Evolutionary conservation across 192 early-diverging fungal genomes (phyloP), one percentile per base, ranked within the genome.

Genomic region (Entrophospora sp.): DNA sequence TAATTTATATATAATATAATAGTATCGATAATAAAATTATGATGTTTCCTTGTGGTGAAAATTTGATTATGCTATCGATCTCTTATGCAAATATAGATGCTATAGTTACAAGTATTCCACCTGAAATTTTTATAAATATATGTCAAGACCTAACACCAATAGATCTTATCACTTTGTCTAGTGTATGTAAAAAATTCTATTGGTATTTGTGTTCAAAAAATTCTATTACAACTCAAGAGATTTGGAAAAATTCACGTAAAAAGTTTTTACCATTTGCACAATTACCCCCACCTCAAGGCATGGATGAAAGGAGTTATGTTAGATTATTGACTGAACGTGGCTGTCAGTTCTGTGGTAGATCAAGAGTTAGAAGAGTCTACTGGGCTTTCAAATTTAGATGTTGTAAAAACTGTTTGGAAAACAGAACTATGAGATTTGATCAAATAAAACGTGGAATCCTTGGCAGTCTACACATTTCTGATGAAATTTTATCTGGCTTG

Each of bases 91-190:
- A n/a, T n/a, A n/a, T n/a, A n/a, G n/a, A n/a, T 40, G 38, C 45
- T 18, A 48, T 48, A n/a, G 61, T 44, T 2, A 34, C 61, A 7
- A n/a, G 5, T 18, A 46, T 62, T 46, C 63, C 63, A 13, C 63
- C 63, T 0, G 63, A 65, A 42, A 53, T 65, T 20, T 65, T 65
- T 32, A 52, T 48, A 35, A 51, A 38, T 37, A 53, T 65, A 37
- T 65, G 63, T 35, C 24, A 62, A 35, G 18, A 62, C 22, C 30
- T 62, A 28, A 30, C 63, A 16, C 48, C 63, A 20, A 8, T 13
- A 13, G 63, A 65, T 34, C 48, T 65, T 16, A 7, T 65, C 4
- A 42, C 46, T 18, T 34, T 65, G 3, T 30, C 63, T 16, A 20
- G 27, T 14, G 63, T 65, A 16, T 65, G 49, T 53, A 45, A 48